A percentile compares a stretch with the other conserved stretches of the same genome.
These are phyloP conservation scores for Mycena polygramma DNA, from an alignment of 768 basidiomycete species.

Conservation along the genomic window DNA sequence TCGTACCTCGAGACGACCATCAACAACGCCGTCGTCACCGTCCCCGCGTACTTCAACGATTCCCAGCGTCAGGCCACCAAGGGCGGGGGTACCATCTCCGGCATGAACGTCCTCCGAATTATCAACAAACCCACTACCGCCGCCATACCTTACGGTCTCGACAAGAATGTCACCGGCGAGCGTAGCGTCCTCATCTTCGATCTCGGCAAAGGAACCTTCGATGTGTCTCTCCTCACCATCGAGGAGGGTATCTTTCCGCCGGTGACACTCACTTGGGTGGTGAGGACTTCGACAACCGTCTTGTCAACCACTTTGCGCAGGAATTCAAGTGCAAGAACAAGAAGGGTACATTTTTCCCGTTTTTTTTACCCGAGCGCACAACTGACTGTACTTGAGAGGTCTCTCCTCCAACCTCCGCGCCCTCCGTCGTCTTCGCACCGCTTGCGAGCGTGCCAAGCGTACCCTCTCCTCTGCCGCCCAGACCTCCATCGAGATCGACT, in stretches of 20 bases:
- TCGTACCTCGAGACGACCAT: constrained; percentile 90
- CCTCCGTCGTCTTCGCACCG: constrained; percentile 95
- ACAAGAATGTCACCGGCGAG: constrained; percentile 54
- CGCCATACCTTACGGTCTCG: constrained; percentile 75
- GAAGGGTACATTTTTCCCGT: constrained; percentile 69
- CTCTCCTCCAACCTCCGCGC: constrained; percentile 92
- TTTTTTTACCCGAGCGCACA: not conserved
- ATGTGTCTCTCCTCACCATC: no score
- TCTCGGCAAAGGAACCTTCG: no score
- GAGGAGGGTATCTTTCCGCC: no score
- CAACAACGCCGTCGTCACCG: constrained; percentile 93
- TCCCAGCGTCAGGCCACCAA: constrained; percentile 99
- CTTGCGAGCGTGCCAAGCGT: constrained; percentile 98
- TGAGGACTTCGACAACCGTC: no score
- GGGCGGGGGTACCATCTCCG: constrained; percentile 95
- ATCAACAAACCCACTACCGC: constrained; percentile 99
- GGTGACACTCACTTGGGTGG: no score
- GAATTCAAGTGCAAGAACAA: constrained; percentile 75
- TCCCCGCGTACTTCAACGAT: constrained; percentile 99
- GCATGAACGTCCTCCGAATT: constrained; percentile 96
- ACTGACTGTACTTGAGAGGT: constrained; percentile 58
- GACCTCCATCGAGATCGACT: constrained; percentile 98
- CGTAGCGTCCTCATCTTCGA: constrained; percentile 88
- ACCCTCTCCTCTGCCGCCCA: constrained; percentile 97
- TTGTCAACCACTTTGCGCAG: no score